Evolutionary conservation across 805 yeast species (phyloP).

Genomic region (Wickerhamiella nectarea): DNA sequence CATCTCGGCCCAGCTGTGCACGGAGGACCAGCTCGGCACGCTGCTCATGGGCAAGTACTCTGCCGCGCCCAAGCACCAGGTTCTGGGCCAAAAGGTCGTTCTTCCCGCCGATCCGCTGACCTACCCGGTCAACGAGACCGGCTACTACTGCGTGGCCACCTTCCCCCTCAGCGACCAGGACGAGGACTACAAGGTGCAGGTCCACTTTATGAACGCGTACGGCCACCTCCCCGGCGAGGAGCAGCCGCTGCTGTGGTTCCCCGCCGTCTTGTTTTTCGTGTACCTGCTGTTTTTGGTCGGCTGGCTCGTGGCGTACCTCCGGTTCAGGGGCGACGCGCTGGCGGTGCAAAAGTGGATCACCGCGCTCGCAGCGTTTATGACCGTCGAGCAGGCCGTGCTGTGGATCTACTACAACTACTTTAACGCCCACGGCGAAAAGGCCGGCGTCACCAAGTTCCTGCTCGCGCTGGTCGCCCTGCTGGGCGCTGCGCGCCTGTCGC

Average conservation of each 20-base stretch:
- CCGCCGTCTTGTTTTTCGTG: conserved; percentile 70
- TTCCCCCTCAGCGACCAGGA: conserved; percentile 31
- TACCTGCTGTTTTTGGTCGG: conserved; percentile 72
- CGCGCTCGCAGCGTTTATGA: conserved; percentile 69
- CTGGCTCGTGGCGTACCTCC: conserved; percentile 74
- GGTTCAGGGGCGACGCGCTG: conserved; percentile 71
- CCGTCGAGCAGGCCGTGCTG: conserved; percentile 69
- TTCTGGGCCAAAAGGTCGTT: conserved; percentile 43
- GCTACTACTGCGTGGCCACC: conserved; percentile 84
- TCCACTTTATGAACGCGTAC: conserved; percentile 80
- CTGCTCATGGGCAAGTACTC: conserved; percentile 42
- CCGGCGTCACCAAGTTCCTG: conserved; percentile 51
- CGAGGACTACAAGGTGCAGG: conserved; percentile 44
- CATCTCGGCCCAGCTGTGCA: conserved; percentile 44
- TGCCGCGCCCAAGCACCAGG: conserved; percentile 34
- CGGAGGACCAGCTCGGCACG: conserved; percentile 38
- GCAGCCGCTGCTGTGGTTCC: conserved; percentile 79
- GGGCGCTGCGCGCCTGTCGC: conserved; percentile 69
- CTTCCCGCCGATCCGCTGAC: conserved; percentile 40
- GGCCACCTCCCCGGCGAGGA: conserved; percentile 84
- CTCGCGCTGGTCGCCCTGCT: conserved; percentile 65
- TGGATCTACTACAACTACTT: conserved; percentile 86
- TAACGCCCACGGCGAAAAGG: conserved; percentile 40
- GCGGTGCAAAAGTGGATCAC: conserved; percentile 85
- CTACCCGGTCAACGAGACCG: conserved; percentile 60